Evolutionary conservation across 768 basidiomycete genomes (phyloP).

Genomic region (Pleurotus giganteus): DNA sequence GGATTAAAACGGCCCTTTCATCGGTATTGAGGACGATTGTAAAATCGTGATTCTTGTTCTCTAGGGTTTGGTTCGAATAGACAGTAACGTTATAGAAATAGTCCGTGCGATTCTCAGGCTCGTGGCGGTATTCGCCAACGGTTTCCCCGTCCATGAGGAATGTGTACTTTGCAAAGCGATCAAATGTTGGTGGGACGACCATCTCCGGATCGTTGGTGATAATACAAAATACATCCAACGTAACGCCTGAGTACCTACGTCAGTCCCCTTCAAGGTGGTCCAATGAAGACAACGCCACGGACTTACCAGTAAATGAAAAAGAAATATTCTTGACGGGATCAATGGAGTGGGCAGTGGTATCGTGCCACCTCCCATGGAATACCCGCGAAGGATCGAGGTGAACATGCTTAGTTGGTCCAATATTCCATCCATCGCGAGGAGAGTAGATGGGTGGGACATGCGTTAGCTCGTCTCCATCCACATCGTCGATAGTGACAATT

Average conservation of each 20-base stretch:
- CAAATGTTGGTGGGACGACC: background rate
- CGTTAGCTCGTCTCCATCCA: background rate
- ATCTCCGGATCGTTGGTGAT: background rate
- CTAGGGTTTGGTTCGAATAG: background rate
- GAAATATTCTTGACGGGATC: background rate
- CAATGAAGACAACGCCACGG: background rate
- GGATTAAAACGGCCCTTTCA: background rate
- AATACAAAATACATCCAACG: slow-evolving; percentile 2
- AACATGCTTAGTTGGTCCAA: background rate
- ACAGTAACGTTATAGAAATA: background rate
- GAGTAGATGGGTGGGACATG: background rate
- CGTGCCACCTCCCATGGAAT: background rate
- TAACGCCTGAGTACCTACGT: background rate
- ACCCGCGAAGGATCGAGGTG: background rate
- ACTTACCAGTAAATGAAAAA: background rate
- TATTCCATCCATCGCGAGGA: background rate
- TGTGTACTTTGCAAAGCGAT: background rate
- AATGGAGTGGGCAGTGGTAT: background rate
- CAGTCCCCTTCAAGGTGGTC: too few species aligned
- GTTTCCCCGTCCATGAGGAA: background rate
- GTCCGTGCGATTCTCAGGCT: background rate
- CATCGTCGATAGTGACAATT: slow-evolving; percentile 4
- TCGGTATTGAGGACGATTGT: background rate
- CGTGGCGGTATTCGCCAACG: background rate
- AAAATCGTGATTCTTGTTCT: background rate